Percentiles rank a stretch among this genome's conserved stretches.
phyloP scores from a whole-genome alignment of 2,329 filamentous ascomycete genomes.

The Neocatenulostroma microsporum region DNA sequence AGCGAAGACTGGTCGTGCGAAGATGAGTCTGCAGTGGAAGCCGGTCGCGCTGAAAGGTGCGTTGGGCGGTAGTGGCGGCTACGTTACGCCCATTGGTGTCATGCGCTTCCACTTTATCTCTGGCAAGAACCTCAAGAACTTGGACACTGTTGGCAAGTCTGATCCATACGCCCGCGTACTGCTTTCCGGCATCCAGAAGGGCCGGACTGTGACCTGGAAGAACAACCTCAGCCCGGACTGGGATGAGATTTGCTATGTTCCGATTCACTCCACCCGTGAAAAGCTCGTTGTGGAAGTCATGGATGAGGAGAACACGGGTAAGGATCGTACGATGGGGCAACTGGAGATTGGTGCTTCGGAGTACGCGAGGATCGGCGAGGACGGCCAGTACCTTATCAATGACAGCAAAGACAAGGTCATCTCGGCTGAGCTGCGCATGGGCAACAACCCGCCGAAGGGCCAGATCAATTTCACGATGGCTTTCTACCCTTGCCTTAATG shows the following conservation, averaged over 20 bases:
- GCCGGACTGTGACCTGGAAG: constrained; percentile 85
- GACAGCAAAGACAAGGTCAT: constrained; percentile 61
- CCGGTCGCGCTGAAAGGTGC: constrained; percentile 80
- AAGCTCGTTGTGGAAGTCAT: constrained; percentile 86
- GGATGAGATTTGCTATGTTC: constrained; percentile 92
- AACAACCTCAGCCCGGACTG: constrained; percentile 94
- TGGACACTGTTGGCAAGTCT: constrained; percentile 93
- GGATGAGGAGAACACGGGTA: constrained; percentile 88
- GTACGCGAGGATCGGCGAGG: constrained; percentile 68
- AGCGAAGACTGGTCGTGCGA: constrained; percentile 73
- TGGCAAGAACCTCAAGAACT: constrained; percentile 75
- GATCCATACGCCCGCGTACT: constrained; percentile 88
- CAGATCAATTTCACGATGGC: constrained; percentile 71
- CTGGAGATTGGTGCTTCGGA: constrained; percentile 70
- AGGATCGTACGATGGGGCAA: constrained; percentile 78
- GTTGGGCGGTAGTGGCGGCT: constrained; percentile 71
- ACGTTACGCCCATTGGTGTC: constrained; percentile 87
- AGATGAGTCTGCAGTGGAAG: constrained; percentile 91
- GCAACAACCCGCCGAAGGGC: constrained; percentile 70
- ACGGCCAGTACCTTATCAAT: constrained; percentile 71
- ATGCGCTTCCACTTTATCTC: constrained; percentile 88
- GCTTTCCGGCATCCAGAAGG: constrained; percentile 83
- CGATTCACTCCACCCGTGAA: constrained; percentile 76
- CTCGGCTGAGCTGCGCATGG: constrained; percentile 62
- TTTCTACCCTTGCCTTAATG: constrained; percentile 83